Evolutionary conservation across 2,329 filamentous ascomycete species (phyloP).

Genomic region (Magnaporthiopsis incrustans): DNA sequence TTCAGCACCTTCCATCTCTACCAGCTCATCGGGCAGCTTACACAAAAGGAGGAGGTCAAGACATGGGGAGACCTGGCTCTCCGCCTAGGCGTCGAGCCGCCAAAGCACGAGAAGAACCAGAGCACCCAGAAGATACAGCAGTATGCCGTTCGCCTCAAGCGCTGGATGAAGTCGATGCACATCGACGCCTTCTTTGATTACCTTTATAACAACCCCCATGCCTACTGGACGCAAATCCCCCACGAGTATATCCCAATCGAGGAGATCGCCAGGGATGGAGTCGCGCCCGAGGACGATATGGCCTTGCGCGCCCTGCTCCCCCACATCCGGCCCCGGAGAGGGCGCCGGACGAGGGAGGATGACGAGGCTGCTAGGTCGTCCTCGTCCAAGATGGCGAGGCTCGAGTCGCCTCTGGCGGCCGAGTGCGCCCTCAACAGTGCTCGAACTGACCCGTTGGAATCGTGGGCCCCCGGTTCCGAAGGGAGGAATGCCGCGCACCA

Average conservation of each 20-base stretch:
- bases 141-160: slow-evolving; percentile 87
- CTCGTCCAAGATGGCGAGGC: slow-evolving; percentile 32
- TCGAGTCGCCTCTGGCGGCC: slow-evolving; percentile 12
- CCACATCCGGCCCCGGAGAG: slow-evolving; percentile 58
- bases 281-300: slow-evolving; percentile 28
- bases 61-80: slow-evolving; percentile 87
- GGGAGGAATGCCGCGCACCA: slow-evolving; percentile 30
- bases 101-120: slow-evolving; percentile 72
- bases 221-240: slow-evolving; percentile 74
- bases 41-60: slow-evolving; percentile 69
- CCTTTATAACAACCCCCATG: slow-evolving; percentile 66
- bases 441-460: slow-evolving; percentile 44
- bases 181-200: slow-evolving; percentile 93
- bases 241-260: slow-evolving; percentile 38
- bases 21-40: slow-evolving; percentile 69
- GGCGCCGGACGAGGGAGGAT: slow-evolving; percentile 56
- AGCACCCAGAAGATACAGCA: slow-evolving; percentile 92
- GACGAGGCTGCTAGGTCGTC: slow-evolving; percentile 33
- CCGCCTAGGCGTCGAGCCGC: slow-evolving; percentile 80
- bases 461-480: slow-evolving; percentile 23
- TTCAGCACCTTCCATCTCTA: slow-evolving; percentile 75
- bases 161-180: slow-evolving; percentile 97
- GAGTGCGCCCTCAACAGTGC: slow-evolving; percentile 21
- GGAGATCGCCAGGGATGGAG: slow-evolving; percentile 28
- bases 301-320: slow-evolving; percentile 73